Evolutionary conservation across 2,329 filamentous ascomycete genomes (phyloP), one percentile per base, ranked within the genome.

Genomic region (Alternaria novae-zelandiae): DNA sequence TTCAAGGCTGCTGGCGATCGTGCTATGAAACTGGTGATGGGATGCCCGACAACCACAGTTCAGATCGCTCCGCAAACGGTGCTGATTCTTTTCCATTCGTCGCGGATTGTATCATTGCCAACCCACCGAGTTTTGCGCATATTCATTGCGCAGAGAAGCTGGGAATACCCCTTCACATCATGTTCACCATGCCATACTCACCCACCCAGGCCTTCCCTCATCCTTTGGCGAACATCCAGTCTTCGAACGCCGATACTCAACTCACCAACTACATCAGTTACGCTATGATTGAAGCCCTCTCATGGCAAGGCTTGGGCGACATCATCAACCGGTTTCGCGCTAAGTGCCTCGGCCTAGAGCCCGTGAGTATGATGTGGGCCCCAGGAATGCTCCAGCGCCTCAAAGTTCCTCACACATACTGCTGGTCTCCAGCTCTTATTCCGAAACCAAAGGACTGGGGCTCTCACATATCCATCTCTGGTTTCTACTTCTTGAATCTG

Each of bases 51-150:
- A 43, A 60, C 15, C 3, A 46, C 12, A 2, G n/a, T 13, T 45
- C 54, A 36, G 28, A 36, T 36, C 20, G 15, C n/a, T 56, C 25
- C 15, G 41, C 8, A 21, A 56, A 56, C 8, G 17, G 46, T 17
- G 3, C 8, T 21, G 25, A 8, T 30, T n/a, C 12, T 51, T 32
- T 32, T 3, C 91, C 91, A 1, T 97, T 97, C 74, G 88, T 96
- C 45, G 93, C 93, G 0, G 92, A 93, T 78, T 68, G 65, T 91
- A 92, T 93, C 67, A 91, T 93, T 69, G 91, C 91, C 3, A 93
- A 93, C 64, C 91, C 91, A 2, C 91, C 91, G 0, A 91, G 89
- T 71, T 93, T 92, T 78, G 91, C 89, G 0, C 90, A 93, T 72
- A 84, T 93, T 4, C 90, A 93, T 72, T 86, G 90, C 64, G 91